Conservation (phyloP, 495 filamentous ascomycete species). For the Cercophora newfieldiana region DNA sequence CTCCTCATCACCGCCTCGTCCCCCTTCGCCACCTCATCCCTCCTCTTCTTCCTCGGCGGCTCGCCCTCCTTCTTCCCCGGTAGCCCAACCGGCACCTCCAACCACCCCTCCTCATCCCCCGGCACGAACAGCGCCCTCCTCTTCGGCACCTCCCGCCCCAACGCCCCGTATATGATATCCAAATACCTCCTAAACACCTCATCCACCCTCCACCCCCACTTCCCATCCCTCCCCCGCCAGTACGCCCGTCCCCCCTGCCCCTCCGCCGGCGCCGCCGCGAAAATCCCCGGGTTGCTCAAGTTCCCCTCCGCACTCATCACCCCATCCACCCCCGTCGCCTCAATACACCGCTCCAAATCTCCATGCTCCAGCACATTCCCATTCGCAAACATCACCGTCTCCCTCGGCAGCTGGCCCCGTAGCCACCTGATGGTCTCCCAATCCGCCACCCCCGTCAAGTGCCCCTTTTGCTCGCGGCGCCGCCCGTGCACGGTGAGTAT, state of each 20-base stretch:
- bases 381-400: constrained; percentile 95
- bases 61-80: constrained; percentile 32
- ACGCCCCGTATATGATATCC: constrained; percentile 81
- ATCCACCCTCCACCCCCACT: constrained; percentile 87
- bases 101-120: constrained; percentile 54
- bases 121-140: constrained; percentile 74
- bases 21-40: constrained; percentile 37
- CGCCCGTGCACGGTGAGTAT: constrained; percentile 92
- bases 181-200: constrained; percentile 83
- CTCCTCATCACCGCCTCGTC: constrained; percentile 45
- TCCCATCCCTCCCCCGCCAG: constrained; percentile 79
- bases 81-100: constrained; percentile 12
- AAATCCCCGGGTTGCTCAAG: constrained; percentile 85
- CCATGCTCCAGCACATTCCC: constrained; percentile 85
- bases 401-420: constrained; percentile 76
- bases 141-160: constrained; percentile 59
- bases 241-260: constrained; percentile 72
- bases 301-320: constrained; percentile 97
- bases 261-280: constrained; percentile 62
- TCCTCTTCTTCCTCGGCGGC: constrained; percentile 60
- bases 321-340: constrained; percentile 84
- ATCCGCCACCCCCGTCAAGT: constrained; percentile 91
- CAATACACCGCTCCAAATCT: constrained; percentile 77
- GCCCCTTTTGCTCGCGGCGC: constrained; percentile 88
- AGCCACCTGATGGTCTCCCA: constrained; percentile 83